phyloP scores from a whole-genome alignment of 208 protist species.

The Leptomonas seymouri region DNA sequence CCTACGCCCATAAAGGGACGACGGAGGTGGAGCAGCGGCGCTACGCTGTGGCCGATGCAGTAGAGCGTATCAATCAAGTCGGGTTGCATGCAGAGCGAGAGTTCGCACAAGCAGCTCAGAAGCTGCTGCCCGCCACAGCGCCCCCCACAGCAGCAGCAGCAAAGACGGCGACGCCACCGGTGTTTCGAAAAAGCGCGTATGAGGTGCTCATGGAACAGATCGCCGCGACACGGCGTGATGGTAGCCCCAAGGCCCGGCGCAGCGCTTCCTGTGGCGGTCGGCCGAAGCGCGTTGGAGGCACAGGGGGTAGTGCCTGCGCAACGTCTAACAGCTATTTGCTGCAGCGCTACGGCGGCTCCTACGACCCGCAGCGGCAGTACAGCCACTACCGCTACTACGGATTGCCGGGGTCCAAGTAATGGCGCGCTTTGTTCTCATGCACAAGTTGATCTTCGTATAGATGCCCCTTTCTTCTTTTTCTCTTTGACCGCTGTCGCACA shows the following conservation, averaged over 20 bases:
- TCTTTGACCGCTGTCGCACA: not conserved
- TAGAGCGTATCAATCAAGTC: conserved; percentile 59
- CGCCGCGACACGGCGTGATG: conserved; percentile 11
- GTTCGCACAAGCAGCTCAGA: conserved; percentile 32
- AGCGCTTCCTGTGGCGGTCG: not conserved
- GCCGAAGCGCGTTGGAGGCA: conserved; percentile 1
- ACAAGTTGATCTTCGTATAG: not conserved
- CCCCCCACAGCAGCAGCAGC: not conserved
- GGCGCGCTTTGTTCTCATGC: not conserved
- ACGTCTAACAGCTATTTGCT: conserved; percentile 64
- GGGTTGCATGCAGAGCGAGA: conserved; percentile 36
- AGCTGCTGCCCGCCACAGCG: conserved; percentile 1
- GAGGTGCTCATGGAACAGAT: conserved; percentile 55
- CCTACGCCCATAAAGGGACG: conserved; percentile 46
- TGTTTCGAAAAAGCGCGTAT: conserved; percentile 53
- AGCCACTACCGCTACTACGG: conserved; percentile 72
- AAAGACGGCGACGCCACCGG: conserved; percentile 7
- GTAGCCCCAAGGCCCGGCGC: conserved; percentile 7
- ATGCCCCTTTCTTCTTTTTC: not conserved
- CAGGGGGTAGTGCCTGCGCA: not conserved
- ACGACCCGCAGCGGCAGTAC: conserved; percentile 63
- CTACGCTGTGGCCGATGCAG: conserved; percentile 47
- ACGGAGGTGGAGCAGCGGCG: conserved; percentile 52
- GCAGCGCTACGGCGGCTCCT: conserved; percentile 69
- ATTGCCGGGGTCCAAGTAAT: conserved; percentile 36